These are phyloP conservation scores for Xylaria sp. DNA, from an alignment of 2,329 filamentous ascomycete species.

Conservation along the genomic window DNA sequence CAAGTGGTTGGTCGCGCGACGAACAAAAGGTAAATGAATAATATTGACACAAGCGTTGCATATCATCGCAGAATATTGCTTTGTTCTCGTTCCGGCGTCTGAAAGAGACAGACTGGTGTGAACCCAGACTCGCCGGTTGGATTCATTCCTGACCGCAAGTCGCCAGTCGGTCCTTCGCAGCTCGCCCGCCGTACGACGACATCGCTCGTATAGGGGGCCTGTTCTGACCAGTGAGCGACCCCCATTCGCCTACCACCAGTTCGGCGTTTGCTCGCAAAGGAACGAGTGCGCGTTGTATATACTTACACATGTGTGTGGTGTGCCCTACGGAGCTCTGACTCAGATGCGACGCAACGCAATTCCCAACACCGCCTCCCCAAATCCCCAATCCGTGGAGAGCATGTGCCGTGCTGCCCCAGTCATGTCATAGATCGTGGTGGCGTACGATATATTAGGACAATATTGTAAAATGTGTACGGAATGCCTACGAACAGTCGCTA, in stretches of 20 bases:
- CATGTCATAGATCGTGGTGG: conserved; percentile 31
- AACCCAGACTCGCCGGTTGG: conserved; percentile 15
- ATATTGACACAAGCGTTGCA: conserved; percentile 15
- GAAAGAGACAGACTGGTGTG: conserved; percentile 22
- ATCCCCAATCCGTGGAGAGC: conserved; percentile 20
- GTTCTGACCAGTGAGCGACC: conserved; percentile 33
- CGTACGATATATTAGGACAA: conserved; percentile 28
- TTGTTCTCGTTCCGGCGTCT: conserved; percentile 19
- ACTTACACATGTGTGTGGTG: conserved; percentile 33
- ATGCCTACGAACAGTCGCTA: conserved; percentile 22
- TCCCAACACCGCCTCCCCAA: conserved; percentile 38
- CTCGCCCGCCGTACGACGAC: conserved; percentile 42
- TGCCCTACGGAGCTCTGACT: conserved; percentile 44
- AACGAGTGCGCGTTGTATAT: neutral
- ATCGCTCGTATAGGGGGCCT: conserved; percentile 44
- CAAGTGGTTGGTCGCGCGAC: neutral
- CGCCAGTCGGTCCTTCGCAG: conserved; percentile 42
- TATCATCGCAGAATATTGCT: conserved; percentile 31
- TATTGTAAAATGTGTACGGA: conserved; percentile 17
- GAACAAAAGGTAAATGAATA: conserved; percentile 1
- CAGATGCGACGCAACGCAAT: conserved; percentile 44
- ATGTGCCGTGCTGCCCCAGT: conserved; percentile 30
- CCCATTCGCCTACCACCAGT: conserved; percentile 17
- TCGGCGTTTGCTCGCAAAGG: conserved; percentile 44
- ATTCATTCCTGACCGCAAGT: conserved; percentile 45